Percentiles rank a stretch among this genome's conserved stretches.
Evolutionary conservation across 169 alveolate species (phyloP).

Genomic region (Plasmodium inui): DNA sequence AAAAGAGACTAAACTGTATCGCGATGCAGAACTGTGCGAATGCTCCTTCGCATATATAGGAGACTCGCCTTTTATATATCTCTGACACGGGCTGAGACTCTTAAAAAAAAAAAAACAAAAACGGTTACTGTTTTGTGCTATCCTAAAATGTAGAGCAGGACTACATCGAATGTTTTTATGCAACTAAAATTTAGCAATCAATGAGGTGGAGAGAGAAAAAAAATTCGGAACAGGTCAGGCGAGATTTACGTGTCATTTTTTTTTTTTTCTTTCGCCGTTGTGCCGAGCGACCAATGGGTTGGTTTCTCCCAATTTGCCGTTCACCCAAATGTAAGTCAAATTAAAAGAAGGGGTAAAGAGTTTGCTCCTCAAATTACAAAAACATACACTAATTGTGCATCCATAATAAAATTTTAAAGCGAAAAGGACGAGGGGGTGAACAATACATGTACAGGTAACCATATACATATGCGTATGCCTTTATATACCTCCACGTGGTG

Average conservation of each 20-base stretch:
- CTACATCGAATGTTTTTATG: neutral
- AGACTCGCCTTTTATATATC: neutral
- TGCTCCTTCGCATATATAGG: neutral
- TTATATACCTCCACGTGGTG: neutral
- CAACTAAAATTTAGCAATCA: neutral
- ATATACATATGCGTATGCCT: neutral
- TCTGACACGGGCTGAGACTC: neutral
- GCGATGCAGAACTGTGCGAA: neutral
- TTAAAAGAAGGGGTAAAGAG: neutral
- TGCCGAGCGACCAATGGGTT: neutral
- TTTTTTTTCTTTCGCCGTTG: neutral
- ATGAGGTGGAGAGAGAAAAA: neutral
- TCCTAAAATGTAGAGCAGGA: neutral
- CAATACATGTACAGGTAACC: neutral
- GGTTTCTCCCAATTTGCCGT: neutral
- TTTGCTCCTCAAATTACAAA: neutral
- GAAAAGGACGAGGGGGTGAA: neutral
- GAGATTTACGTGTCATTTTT: neutral
- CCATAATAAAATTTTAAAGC: neutral
- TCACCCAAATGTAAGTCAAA: neutral
- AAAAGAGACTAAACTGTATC: neutral
- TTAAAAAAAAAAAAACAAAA: neutral
- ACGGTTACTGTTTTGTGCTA: neutral
- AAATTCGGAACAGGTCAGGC: constrained; percentile 1
- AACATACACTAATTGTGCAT: neutral